Evolutionary conservation across 1,139 yeast genomes (phyloP), one percentile per base, ranked within the genome.

Genomic region (Saccharomyces hybrid): DNA sequence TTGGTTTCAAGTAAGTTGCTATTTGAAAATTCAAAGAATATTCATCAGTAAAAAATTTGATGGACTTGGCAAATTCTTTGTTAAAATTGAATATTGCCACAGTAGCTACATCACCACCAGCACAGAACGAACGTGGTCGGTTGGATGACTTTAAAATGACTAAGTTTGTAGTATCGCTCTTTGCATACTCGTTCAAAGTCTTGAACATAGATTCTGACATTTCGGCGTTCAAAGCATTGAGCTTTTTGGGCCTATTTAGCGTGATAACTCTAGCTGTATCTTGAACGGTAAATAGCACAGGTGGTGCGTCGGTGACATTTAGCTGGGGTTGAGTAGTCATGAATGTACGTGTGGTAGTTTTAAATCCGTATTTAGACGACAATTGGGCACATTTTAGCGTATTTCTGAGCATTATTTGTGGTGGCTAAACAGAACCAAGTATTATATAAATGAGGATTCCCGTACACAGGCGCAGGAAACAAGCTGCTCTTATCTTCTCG

Each of bases 51-150:
- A 93, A 93, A 71, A 87, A 88, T 57, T 80, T 80, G 46, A 83
- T 70, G 2, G 90, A 82, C 11, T 62, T 76, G 9, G 71, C 73
- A 26, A 49, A 47, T 0, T 82, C 75, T n/a, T 79, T 81, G 3
- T 71, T 65, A 50, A 73, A 60, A 63, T 82, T 82, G 61, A 75
- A 73, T 54, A 73, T 71, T 26, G 87, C 88, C 65, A 89, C 82
- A 55, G 82, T 84, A 47, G 93, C 86, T 49, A 93, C 96, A 69
- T 93, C 99, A 47, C 98, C 99, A 53, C 99, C 99, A 47, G 98
- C 88, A 73, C 93, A 86, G 57, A 85, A 79, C 2, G 88, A 59
- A 54, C 70, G 61, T 26, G 70, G 70, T 23, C 59, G 56, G 53
- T 59, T 65, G 49, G 79, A 80, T 28, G 96, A 87, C 55, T 82